Percentiles rank a stretch among this genome's conserved stretches.
These are phyloP conservation scores for Candida montana DNA, from an alignment of 805 yeast genomes.

Conservation along the genomic window DNA sequence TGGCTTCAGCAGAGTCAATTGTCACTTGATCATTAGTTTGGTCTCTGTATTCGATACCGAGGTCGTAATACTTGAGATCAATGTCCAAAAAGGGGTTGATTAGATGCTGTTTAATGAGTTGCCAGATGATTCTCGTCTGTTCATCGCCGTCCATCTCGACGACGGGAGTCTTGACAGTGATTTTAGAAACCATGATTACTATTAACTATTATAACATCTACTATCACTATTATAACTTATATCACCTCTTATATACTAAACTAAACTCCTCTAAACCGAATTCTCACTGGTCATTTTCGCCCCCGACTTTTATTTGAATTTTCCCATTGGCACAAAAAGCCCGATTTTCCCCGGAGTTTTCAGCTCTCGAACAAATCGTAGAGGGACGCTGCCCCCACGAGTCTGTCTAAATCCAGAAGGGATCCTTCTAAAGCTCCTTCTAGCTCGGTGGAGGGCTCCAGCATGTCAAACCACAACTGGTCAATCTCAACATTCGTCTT, in stretches of 20 bases:
- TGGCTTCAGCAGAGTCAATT: conserved; percentile 84
- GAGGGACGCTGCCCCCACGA: conserved; percentile 17
- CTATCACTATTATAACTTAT: too few relatives aligned
- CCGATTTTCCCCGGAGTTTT: background rate
- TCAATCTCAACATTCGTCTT: conserved; percentile 20
- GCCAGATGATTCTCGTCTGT: conserved; percentile 96
- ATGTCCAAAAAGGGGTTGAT: conserved; percentile 81
- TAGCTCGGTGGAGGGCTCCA: conserved; percentile 6
- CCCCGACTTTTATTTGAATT: background rate
- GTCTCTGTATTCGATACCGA: conserved; percentile 84
- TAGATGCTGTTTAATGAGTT: conserved; percentile 78
- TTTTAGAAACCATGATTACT: conserved; percentile 38
- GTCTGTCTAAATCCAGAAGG: conserved; percentile 8
- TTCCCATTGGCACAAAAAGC: background rate
- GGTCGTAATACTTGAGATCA: conserved; percentile 87
- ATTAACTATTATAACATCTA: background rate
- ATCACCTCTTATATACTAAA: background rate
- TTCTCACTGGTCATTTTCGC: background rate
- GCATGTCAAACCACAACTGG: conserved; percentile 22
- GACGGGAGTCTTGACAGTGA: conserved; percentile 79
- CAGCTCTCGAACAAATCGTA: conserved; percentile 19
- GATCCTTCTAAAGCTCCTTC: conserved; percentile 7
- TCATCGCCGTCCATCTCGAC: conserved; percentile 99
- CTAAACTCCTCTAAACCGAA: conserved; percentile 2
- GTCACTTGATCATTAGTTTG: conserved; percentile 86